phyloP scores from a whole-genome alignment of 371 early-diverging fungal species.

The Nematocida sp. region DNA sequence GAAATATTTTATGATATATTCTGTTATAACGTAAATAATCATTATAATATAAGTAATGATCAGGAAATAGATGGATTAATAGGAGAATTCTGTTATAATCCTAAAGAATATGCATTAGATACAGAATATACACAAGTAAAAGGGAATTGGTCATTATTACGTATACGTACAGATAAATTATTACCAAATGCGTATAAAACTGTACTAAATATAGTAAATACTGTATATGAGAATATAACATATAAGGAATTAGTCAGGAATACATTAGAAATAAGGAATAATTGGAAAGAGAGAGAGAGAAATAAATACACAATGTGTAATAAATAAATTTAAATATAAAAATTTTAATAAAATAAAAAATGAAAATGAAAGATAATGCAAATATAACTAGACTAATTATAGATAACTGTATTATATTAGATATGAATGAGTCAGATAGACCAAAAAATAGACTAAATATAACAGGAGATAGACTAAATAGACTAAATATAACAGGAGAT shows the following conservation, averaged over 20 bases:
- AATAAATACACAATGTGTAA: background rate
- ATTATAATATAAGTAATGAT: slow-evolving; percentile 10
- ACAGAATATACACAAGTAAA: slow-evolving; percentile 34
- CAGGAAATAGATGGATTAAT: slow-evolving; percentile 49
- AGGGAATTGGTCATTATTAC: slow-evolving; percentile 77
- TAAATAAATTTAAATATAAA: background rate
- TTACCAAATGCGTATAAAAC: slow-evolving; percentile 76
- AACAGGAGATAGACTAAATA: no score
- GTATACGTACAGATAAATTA: slow-evolving; percentile 79
- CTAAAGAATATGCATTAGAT: slow-evolving; percentile 57
- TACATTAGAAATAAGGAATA: slow-evolving; percentile 53
- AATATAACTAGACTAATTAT: background rate
- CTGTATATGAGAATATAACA: slow-evolving; percentile 77
- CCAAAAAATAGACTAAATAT: no score
- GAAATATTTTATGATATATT: slow-evolving; percentile 17
- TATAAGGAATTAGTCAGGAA: slow-evolving; percentile 70
- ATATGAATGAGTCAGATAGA: no score
- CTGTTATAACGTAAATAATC: background rate
- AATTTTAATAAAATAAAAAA: background rate
- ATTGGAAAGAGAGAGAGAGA: slow-evolving; percentile 56
- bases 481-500: no score
- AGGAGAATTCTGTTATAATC: slow-evolving; percentile 69
- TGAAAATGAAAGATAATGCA: background rate
- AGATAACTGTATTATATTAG: no score
- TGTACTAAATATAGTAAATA: slow-evolving; percentile 74